These are phyloP conservation scores for Diphasiastrum complanatum DNA, from an alignment of 83 land plant species.

Conservation along the genomic window DNA sequence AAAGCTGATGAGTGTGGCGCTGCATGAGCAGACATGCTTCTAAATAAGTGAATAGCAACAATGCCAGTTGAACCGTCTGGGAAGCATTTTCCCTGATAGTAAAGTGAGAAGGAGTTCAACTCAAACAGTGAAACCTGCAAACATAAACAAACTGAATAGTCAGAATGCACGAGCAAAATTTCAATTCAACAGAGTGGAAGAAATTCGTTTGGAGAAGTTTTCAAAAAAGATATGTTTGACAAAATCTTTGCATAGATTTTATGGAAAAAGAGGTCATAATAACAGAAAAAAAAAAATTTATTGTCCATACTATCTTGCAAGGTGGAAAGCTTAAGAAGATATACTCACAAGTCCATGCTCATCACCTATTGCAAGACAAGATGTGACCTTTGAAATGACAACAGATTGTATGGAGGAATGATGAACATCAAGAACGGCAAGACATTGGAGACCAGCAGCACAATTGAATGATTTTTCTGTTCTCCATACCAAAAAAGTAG, in stretches of 20 bases:
- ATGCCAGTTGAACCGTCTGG: slow-evolving; percentile 5
- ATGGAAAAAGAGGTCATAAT: not conserved
- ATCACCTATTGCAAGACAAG: slow-evolving; percentile 31
- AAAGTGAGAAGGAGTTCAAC: slow-evolving; percentile 5
- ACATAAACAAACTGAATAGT: not conserved
- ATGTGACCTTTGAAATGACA: slow-evolving; percentile 17
- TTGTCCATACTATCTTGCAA: not conserved
- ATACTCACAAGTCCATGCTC: slow-evolving; percentile 28
- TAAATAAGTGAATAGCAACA: not conserved
- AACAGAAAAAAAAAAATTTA: not conserved
- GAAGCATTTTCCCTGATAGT: slow-evolving; percentile 18
- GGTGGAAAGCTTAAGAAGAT: not conserved
- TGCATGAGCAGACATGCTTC: not conserved
- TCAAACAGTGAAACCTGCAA: slow-evolving; percentile 23
- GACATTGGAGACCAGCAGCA: slow-evolving; percentile 30
- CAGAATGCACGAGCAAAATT: not conserved
- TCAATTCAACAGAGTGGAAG: too few species aligned
- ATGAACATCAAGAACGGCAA: slow-evolving; percentile 20
- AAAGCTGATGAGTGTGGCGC: not conserved
- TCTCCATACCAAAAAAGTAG: too few species aligned
- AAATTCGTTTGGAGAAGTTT: too few species aligned
- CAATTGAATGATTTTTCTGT: slow-evolving; percentile 19
- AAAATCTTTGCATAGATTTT: too few species aligned
- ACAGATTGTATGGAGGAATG: slow-evolving; percentile 16
- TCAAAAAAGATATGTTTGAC: too few species aligned